phyloP scores from a whole-genome alignment of 1,284 basidiomycete species.

The Heterobasidion occidentale region DNA sequence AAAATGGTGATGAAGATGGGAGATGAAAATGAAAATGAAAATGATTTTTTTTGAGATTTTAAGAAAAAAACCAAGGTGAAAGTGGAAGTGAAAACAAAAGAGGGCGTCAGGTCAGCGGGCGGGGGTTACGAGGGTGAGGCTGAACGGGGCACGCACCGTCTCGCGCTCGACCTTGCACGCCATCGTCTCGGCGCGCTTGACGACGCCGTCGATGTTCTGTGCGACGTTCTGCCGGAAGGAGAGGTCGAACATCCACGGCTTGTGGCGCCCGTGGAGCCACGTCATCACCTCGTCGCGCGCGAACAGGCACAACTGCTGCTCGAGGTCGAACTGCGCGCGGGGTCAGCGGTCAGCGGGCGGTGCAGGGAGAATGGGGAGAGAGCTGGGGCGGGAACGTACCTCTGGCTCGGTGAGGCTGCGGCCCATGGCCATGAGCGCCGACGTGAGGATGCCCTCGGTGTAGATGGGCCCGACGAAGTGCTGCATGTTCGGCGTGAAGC shows the following conservation, averaged over 20 bases:
- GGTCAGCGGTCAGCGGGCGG: slow-evolving; percentile 1
- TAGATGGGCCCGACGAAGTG: slow-evolving; percentile 86
- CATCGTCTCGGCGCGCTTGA: slow-evolving; percentile 81
- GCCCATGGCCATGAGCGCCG: slow-evolving; percentile 87
- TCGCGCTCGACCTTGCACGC: slow-evolving; percentile 81
- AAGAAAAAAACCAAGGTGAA: background rate
- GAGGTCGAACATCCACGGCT: slow-evolving; percentile 46
- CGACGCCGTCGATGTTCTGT: slow-evolving; percentile 73
- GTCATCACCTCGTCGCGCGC: slow-evolving; percentile 87
- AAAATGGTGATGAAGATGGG: slow-evolving; percentile 1
- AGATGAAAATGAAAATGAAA: background rate
- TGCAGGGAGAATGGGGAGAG: background rate
- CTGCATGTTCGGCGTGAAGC: slow-evolving; percentile 96
- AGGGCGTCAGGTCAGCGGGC: slow-evolving; percentile 1
- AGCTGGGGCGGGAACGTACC: slow-evolving; percentile 35
- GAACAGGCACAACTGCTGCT: slow-evolving; percentile 85
- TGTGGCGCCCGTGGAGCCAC: slow-evolving; percentile 52
- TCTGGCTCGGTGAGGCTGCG: slow-evolving; percentile 89
- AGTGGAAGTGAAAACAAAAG: background rate
- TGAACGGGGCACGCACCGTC: slow-evolving; percentile 37
- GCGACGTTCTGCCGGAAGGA: slow-evolving; percentile 65
- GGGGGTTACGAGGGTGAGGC: slow-evolving; percentile 1
- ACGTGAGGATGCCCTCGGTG: slow-evolving; percentile 85
- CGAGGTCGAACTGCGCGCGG: slow-evolving; percentile 68
- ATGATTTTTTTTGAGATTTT: background rate